Conservation (phyloP, 2,329 filamentous ascomycete genomes). For the Pseudogymnoascus sp. region DNA sequence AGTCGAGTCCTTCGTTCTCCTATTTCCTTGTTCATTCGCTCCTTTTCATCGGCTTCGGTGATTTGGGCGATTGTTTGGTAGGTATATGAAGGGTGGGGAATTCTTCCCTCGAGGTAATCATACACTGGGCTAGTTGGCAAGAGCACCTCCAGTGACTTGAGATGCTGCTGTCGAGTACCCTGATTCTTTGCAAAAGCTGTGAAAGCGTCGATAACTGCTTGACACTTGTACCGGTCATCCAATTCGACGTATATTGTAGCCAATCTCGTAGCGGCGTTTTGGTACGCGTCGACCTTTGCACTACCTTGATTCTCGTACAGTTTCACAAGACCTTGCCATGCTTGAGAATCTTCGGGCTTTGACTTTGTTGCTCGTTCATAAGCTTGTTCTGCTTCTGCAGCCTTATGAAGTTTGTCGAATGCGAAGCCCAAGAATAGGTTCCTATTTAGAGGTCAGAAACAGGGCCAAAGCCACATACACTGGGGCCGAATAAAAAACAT, state of each 20-base stretch:
- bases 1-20: constrained; percentile 81
- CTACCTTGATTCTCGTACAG: constrained; percentile 72
- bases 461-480: neutral
- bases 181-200: constrained; percentile 64
- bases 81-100: constrained; percentile 71
- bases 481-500: neutral
- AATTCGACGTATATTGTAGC: constrained; percentile 65
- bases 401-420: constrained; percentile 64
- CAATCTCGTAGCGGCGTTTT: constrained; percentile 62
- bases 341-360: constrained; percentile 69
- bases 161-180: constrained; percentile 66
- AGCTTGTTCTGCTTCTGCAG: constrained; percentile 65
- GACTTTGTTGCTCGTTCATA: constrained; percentile 66
- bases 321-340: constrained; percentile 83
- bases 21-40: constrained; percentile 82
- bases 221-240: constrained; percentile 56
- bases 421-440: constrained; percentile 84
- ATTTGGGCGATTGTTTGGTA: constrained; percentile 79
- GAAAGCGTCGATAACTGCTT: constrained; percentile 71
- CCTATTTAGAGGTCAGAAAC: constrained; percentile 33
- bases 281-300: constrained; percentile 65
- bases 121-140: constrained; percentile 79
- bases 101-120: constrained; percentile 69
- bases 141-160: constrained; percentile 65
- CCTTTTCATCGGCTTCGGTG: constrained; percentile 76